Percentiles rank a stretch among this genome's conserved stretches.
These are phyloP conservation scores for Ampelocalamus luodianensis DNA, from an alignment of 176 grass and related monocot species.

Conservation along the genomic window DNA sequence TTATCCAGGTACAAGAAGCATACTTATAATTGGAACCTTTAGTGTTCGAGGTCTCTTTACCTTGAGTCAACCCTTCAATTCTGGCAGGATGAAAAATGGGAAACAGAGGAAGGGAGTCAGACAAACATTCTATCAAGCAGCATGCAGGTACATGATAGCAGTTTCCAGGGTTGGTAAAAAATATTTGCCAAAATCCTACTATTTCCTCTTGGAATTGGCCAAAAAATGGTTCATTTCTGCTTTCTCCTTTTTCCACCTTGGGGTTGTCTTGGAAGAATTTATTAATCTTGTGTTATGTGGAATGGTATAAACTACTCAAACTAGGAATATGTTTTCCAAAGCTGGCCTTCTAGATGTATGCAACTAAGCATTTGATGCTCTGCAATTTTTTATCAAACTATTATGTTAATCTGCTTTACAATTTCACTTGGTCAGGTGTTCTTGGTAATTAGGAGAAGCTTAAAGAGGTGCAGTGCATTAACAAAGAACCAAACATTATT, in stretches of 20 bases:
- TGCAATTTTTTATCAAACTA: neutral
- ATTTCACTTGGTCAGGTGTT: slow-evolving; percentile 71
- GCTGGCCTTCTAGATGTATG: slow-evolving; percentile 20
- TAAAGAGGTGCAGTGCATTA: slow-evolving; percentile 95
- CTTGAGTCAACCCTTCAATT: slow-evolving; percentile 36
- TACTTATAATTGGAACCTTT: slow-evolving; percentile 32
- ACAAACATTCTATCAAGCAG: slow-evolving; percentile 98
- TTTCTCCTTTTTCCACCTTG: neutral
- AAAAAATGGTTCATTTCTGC: neutral
- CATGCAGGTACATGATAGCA: slow-evolving; percentile 64
- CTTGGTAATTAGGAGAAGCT: slow-evolving; percentile 97
- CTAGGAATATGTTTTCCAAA: slow-evolving; percentile 6
- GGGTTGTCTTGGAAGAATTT: neutral
- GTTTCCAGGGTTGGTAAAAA: neutral
- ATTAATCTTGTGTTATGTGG: neutral
- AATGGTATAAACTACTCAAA: slow-evolving; percentile 4
- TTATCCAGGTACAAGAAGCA: slow-evolving; percentile 75
- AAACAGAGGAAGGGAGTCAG: slow-evolving; percentile 97
- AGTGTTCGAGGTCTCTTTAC: slow-evolving; percentile 19
- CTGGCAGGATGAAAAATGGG: slow-evolving; percentile 96
- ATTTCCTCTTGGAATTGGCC: neutral
- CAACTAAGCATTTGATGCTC: slow-evolving; percentile 14
- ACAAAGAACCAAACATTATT: slow-evolving; percentile 96
- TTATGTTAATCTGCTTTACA: slow-evolving; percentile 30
- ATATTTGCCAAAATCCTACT: neutral